A percentile compares a stretch with the other conserved stretches of the same genome.
phyloP scores from a whole-genome alignment of 805 yeast genomes.

The Candida arabinofermentans region DNA sequence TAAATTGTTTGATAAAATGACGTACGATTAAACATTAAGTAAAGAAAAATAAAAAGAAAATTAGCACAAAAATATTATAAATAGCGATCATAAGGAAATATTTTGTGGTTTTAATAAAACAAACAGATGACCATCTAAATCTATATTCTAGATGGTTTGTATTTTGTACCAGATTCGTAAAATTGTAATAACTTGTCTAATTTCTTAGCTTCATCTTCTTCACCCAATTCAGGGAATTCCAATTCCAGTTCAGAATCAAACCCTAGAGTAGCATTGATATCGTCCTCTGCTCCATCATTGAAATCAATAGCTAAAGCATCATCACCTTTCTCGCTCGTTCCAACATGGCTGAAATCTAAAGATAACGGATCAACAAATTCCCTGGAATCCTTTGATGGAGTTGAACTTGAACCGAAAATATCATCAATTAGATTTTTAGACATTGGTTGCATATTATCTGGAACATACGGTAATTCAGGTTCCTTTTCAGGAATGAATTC shows the following conservation, averaged over 20 bases:
- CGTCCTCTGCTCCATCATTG: conserved; percentile 6
- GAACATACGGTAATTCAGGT: conserved; percentile 39
- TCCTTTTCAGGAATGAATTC: conserved; percentile 43
- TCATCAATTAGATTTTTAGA: conserved; percentile 28
- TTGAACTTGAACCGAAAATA: conserved; percentile 17
- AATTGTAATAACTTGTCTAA: conserved; percentile 17
- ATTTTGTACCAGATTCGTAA: conserved; percentile 17
- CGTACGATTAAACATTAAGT: too few relatives aligned
- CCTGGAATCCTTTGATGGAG: conserved; percentile 3
- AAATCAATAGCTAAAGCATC: not conserved
- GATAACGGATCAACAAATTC: conserved; percentile 22
- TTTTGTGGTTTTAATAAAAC: too few relatives aligned
- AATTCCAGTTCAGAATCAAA: conserved; percentile 13
- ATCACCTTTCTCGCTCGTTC: not conserved
- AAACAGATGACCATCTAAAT: not conserved
- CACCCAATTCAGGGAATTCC: conserved; percentile 26
- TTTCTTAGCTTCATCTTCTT: conserved; percentile 17
- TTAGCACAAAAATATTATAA: too few relatives aligned
- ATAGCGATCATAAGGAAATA: too few relatives aligned
- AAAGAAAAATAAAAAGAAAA: too few relatives aligned
- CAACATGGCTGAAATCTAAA: conserved; percentile 17
- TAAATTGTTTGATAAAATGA: too few relatives aligned
- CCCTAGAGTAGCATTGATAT: conserved; percentile 1
- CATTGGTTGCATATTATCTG: conserved; percentile 41
- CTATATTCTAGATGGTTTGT: conserved; percentile 21